Conservation (phyloP, 352 stramenopile genomes). For the Globisporangium solare region DNA sequence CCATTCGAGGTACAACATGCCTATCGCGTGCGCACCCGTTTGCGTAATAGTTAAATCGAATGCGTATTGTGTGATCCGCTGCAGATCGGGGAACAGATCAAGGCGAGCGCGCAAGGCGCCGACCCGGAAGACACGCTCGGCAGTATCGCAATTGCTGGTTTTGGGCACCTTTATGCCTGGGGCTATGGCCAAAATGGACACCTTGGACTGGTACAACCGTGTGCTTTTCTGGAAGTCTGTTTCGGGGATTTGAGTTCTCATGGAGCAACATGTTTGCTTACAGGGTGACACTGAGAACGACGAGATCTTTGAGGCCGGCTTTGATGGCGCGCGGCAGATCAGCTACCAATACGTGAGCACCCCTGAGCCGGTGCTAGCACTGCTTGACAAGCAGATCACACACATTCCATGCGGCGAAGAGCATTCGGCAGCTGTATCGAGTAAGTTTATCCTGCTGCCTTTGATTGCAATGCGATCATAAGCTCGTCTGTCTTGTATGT, state of each 20-base stretch:
- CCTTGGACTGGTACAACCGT: slow-evolving; percentile 45
- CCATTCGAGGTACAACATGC: slow-evolving; percentile 32
- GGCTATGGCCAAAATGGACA: slow-evolving; percentile 62
- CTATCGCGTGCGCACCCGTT: neutral
- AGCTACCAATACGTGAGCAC: slow-evolving; percentile 57
- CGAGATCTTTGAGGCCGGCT: slow-evolving; percentile 52
- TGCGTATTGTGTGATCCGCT: neutral
- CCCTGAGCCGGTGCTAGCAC: slow-evolving; percentile 39
- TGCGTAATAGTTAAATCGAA: neutral
- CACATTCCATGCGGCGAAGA: slow-evolving; percentile 59
- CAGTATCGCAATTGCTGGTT: slow-evolving; percentile 32
- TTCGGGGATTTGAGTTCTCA: neutral
- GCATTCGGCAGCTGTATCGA: slow-evolving; percentile 57
- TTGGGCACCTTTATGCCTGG: slow-evolving; percentile 62
- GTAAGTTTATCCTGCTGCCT: slow-evolving; percentile 21
- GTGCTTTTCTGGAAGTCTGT: neutral
- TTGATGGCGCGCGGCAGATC: slow-evolving; percentile 58
- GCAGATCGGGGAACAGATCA: slow-evolving; percentile 42
- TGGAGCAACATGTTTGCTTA: neutral
- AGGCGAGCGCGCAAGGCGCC: slow-evolving; percentile 31
- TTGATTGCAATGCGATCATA: neutral
- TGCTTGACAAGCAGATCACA: slow-evolving; percentile 43
- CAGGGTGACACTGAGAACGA: slow-evolving; percentile 72
- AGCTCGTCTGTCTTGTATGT: neutral
- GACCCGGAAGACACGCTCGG: slow-evolving; percentile 41